Evolutionary conservation across 495 filamentous ascomycete genomes (phyloP).

Genomic region (Talaromyces borbonicus): DNA sequence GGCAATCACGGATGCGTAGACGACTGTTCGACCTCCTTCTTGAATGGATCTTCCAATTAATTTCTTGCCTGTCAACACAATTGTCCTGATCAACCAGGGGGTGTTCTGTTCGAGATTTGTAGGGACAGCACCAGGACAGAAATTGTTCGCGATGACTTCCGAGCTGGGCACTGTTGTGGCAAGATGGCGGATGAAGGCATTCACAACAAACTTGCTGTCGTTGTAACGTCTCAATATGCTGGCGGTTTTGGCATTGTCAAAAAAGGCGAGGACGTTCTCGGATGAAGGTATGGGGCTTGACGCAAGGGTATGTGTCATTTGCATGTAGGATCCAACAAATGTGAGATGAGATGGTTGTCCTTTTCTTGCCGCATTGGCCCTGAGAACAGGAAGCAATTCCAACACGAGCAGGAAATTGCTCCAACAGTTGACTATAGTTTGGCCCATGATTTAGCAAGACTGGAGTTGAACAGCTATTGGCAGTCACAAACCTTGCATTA

Average conservation of each 20-base stretch:
- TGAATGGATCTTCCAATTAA: slow-evolving; percentile 3
- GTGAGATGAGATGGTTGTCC: slow-evolving; percentile 14
- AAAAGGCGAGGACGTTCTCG: slow-evolving; percentile 11
- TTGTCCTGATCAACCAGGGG: slow-evolving; percentile 9
- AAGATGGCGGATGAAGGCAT: slow-evolving; percentile 15
- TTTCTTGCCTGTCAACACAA: slow-evolving; percentile 10
- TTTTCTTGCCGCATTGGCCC: slow-evolving; percentile 9
- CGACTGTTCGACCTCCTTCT: slow-evolving; percentile 10
- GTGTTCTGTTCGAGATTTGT: slow-evolving; percentile 11
- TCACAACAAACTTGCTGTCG: slow-evolving; percentile 22
- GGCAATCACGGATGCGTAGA: slow-evolving; percentile 12
- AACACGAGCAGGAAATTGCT: slow-evolving; percentile 22
- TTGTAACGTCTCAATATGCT: slow-evolving; percentile 15
- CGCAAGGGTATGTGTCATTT: slow-evolving; percentile 11
- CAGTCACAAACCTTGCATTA: slow-evolving; percentile 15
- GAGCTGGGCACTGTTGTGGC: slow-evolving; percentile 9
- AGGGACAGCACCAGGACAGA: slow-evolving; percentile 20
- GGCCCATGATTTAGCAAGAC: not conserved
- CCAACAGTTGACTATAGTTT: slow-evolving; percentile 18
- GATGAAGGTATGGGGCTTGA: slow-evolving; percentile 4
- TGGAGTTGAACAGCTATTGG: not conserved
- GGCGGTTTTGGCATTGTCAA: slow-evolving; percentile 13
- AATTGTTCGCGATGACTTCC: slow-evolving; percentile 18
- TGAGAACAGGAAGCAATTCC: slow-evolving; percentile 16
- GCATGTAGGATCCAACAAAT: slow-evolving; percentile 16